Conservation (phyloP, 1,284 basidiomycete genomes). For the Sporisorium scitamineum region DNA sequence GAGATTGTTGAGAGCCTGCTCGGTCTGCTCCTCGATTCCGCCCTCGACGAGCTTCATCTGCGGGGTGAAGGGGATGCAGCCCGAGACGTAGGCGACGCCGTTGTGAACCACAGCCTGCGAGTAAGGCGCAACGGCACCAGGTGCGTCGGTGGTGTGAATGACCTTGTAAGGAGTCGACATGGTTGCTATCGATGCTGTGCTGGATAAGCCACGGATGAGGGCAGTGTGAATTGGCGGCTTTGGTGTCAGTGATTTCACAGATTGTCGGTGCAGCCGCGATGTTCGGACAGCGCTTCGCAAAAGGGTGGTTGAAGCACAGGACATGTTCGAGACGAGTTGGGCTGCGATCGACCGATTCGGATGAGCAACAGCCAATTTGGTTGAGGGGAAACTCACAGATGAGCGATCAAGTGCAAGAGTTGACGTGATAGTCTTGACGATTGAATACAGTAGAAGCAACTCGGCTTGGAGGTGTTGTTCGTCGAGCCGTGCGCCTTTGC, state of each 20-base stretch:
- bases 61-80: conserved; percentile 88
- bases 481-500: not conserved
- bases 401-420: conserved; percentile 2
- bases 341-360: not conserved
- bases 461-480: not conserved
- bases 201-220: conserved; percentile 4
- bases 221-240: not conserved
- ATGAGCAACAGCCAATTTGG: not conserved
- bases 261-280: not conserved
- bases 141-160: conserved; percentile 63
- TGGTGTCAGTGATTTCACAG: conserved; percentile 15
- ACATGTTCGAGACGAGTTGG: not conserved
- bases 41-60: conserved; percentile 78
- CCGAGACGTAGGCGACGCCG: conserved; percentile 87
- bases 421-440: conserved; percentile 19
- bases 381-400: conserved; percentile 13
- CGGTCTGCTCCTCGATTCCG: conserved; percentile 85
- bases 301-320: not conserved
- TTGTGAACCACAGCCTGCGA: conserved; percentile 81
- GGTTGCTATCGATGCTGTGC: conserved; percentile 2
- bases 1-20: conserved; percentile 88
- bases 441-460: too few relatives aligned
- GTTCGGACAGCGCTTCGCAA: not conserved
- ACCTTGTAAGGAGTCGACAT: conserved; percentile 63
- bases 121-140: conserved; percentile 68